phyloP scores from a whole-genome alignment of 306 rosid species.

The Begonia peltatifolia region DNA sequence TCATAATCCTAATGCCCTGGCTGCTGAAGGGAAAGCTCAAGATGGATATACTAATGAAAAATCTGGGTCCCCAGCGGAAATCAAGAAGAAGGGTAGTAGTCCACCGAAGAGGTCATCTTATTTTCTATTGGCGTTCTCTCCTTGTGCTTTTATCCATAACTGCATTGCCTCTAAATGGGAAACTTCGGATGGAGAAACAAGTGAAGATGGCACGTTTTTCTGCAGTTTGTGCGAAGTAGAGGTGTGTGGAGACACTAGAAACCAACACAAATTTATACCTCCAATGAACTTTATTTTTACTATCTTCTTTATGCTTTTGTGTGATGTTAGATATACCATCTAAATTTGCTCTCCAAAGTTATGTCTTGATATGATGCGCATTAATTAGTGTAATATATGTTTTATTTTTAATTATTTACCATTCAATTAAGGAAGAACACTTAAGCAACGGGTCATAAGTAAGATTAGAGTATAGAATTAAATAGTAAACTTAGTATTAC shows the following conservation, averaged over 20 bases:
- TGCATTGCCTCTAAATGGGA: conserved; percentile 43
- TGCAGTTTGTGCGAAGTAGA: conserved; percentile 99
- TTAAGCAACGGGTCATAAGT: too few relatives aligned
- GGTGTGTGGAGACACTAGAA: conserved; percentile 40
- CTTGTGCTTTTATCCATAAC: conserved; percentile 54
- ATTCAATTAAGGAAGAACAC: too few relatives aligned
- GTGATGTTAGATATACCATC: too few relatives aligned
- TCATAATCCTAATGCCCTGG: conserved; percentile 39
- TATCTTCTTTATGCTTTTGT: too few relatives aligned
- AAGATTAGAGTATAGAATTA: too few relatives aligned
- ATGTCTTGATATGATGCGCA: too few relatives aligned
- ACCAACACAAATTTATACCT: not conserved
- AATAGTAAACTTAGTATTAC: not conserved
- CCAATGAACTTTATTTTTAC: not conserved
- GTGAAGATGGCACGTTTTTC: conserved; percentile 96
- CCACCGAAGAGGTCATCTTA: conserved; percentile 30
- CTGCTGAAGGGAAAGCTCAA: conserved; percentile 40
- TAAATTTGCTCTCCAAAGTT: too few relatives aligned
- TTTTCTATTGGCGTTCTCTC: conserved; percentile 43
- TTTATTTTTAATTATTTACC: too few relatives aligned
- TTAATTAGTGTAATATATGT: too few relatives aligned
- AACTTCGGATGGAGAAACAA: conserved; percentile 44
- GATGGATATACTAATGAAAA: conserved; percentile 47
- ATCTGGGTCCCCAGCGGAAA: conserved; percentile 25
- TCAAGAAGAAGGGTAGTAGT: conserved; percentile 18